These are phyloP conservation scores for Parastagonospora avenae DNA, from an alignment of 2,329 filamentous ascomycete genomes.

Conservation along the genomic window DNA sequence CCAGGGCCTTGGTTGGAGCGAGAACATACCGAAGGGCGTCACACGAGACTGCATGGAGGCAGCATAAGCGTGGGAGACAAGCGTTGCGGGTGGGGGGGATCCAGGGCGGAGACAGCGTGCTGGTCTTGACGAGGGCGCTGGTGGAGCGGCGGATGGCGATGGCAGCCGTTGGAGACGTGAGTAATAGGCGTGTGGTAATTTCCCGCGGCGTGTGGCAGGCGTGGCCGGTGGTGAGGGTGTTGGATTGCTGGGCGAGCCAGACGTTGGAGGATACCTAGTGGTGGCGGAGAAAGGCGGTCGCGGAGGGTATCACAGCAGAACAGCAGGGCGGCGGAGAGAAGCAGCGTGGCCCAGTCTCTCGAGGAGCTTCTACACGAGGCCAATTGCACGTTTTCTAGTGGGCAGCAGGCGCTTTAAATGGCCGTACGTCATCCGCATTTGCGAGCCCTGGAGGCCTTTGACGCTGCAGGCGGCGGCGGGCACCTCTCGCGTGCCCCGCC, in stretches of 20 bases:
- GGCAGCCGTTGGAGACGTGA: constrained; percentile 20
- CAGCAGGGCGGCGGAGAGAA: constrained; percentile 14
- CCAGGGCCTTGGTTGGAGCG: constrained; percentile 46
- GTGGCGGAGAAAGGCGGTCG: constrained; percentile 20
- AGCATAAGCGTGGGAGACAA: constrained; percentile 48
- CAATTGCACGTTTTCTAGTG: constrained; percentile 35
- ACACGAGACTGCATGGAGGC: constrained; percentile 50
- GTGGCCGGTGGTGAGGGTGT: constrained; percentile 5
- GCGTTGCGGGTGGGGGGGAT: constrained; percentile 38
- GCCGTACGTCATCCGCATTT: constrained; percentile 17
- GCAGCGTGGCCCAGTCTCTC: constrained; percentile 20
- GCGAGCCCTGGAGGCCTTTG: constrained; percentile 15
- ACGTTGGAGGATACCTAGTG: not conserved
- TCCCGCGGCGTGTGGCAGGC: constrained; percentile 5
- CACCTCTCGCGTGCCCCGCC: constrained; percentile 25
- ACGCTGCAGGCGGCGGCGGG: constrained; percentile 20
- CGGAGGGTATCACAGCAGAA: constrained; percentile 9
- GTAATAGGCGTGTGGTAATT: constrained; percentile 13
- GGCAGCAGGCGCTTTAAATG: constrained; percentile 20
- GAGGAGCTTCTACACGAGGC: constrained; percentile 35
- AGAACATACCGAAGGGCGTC: constrained; percentile 48
- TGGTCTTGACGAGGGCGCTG: constrained; percentile 15
- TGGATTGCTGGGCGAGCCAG: not conserved
- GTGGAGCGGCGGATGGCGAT: constrained; percentile 14
- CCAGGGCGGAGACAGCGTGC: constrained; percentile 20